These are phyloP conservation scores for Talaromyces marneffei DNA, from an alignment of 2,329 filamentous ascomycete species.

Conservation along the genomic window DNA sequence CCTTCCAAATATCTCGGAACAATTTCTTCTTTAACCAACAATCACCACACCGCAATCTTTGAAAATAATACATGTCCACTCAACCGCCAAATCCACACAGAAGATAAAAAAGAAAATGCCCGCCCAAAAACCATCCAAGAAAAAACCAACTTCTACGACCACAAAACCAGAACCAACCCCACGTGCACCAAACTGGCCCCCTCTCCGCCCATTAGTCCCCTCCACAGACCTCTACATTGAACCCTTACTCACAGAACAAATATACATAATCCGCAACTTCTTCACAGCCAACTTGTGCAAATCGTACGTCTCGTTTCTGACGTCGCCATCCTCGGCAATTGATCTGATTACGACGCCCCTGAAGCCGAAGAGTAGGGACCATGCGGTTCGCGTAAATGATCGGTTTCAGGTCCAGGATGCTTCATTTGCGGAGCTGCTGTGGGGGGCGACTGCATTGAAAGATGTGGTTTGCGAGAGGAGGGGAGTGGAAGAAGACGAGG, in stretches of 20 bases:
- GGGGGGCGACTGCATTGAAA: constrained; percentile 69
- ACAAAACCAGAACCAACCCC: background rate
- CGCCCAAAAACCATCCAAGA: constrained; percentile 8
- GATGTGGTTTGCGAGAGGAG: constrained; percentile 47
- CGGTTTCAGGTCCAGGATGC: constrained; percentile 76
- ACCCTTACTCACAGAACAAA: constrained; percentile 57
- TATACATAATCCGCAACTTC: constrained; percentile 67
- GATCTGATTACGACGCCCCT: constrained; percentile 72
- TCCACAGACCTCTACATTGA: constrained; percentile 58
- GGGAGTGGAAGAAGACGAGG: constrained; percentile 16
- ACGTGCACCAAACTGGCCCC: constrained; percentile 67
- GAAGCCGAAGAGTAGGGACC: constrained; percentile 65
- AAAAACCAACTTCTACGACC: background rate
- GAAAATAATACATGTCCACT: background rate
- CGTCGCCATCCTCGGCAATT: constrained; percentile 43
- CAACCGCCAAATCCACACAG: background rate
- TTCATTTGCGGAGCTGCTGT: constrained; percentile 67
- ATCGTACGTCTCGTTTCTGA: constrained; percentile 68
- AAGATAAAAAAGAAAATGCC: background rate
- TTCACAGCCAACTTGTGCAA: constrained; percentile 70
- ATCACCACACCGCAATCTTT: background rate
- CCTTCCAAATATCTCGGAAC: background rate
- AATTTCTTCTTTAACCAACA: background rate
- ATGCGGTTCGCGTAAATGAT: constrained; percentile 82
- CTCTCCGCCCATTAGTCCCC: constrained; percentile 63